A percentile compares a stretch with the other conserved stretches of the same genome.
Conservation (phyloP, 148 eudicot species). For the Pouteria glomerata region DNA sequence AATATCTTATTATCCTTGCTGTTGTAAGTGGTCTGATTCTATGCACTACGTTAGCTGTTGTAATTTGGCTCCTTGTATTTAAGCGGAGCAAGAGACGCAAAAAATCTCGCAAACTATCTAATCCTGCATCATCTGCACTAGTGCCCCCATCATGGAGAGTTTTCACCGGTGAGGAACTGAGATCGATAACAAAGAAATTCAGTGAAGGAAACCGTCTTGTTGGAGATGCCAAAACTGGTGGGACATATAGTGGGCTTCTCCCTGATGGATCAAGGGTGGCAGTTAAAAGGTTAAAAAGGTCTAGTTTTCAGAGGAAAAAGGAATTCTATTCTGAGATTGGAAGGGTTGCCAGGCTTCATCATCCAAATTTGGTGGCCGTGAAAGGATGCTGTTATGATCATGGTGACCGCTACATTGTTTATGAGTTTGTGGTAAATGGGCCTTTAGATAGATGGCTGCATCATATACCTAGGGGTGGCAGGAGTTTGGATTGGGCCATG, state of each 20-base stretch:
- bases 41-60: conserved; percentile 60
- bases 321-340: conserved; percentile 93
- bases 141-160: conserved; percentile 86
- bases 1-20: conserved; percentile 72
- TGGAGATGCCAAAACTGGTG: conserved; percentile 92
- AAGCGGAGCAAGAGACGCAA: conserved; percentile 67
- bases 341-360: conserved; percentile 85
- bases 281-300: conserved; percentile 84
- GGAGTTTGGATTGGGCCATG: conserved; percentile 86
- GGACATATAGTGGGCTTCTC: conserved; percentile 76
- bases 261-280: conserved; percentile 86
- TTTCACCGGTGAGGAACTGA: conserved; percentile 74
- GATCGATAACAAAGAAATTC: conserved; percentile 76
- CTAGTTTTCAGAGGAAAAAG: conserved; percentile 81
- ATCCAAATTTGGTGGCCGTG: conserved; percentile 77
- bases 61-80: conserved; percentile 74
- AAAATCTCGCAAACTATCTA: conserved; percentile 68
- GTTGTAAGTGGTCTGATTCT: conserved; percentile 77
- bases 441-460: conserved; percentile 93
- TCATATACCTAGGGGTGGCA: conserved; percentile 87
- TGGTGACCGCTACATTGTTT: conserved; percentile 86
- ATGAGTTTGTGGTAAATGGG: conserved; percentile 81
- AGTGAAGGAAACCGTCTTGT: conserved; percentile 88
- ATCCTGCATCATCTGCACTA: conserved; percentile 59
- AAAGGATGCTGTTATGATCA: conserved; percentile 96